These are phyloP conservation scores for Boletus calvinii DNA, from an alignment of 1,284 basidiomycete species.

Conservation along the genomic window DNA sequence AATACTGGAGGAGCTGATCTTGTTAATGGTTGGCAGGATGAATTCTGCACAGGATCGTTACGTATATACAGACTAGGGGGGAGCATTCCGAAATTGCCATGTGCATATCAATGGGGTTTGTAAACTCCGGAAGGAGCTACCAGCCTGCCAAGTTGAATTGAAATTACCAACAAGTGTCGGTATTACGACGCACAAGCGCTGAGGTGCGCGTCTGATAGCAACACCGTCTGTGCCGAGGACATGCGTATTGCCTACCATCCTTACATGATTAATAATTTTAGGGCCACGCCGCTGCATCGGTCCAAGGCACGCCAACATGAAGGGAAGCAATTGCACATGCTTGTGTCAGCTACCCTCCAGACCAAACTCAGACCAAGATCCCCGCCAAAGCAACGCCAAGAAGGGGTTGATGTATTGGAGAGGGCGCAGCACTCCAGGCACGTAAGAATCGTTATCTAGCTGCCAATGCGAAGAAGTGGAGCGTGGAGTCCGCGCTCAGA, in stretches of 20 bases:
- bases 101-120: background rate
- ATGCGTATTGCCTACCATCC: background rate
- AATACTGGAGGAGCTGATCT: conserved; percentile 72
- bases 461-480: background rate
- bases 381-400: background rate
- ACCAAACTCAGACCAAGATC: conserved; percentile 2
- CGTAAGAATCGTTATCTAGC: background rate
- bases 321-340: background rate
- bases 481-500: background rate
- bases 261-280: background rate
- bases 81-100: background rate
- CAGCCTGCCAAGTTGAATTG: background rate
- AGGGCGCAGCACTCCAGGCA: conserved; percentile 8
- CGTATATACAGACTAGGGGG: background rate
- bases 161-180: background rate
- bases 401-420: no score
- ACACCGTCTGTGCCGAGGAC: background rate
- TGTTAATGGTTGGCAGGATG: background rate
- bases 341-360: conserved; percentile 6
- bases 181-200: no score
- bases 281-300: background rate
- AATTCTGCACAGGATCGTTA: conserved; percentile 6
- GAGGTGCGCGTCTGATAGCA: no score
- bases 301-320: background rate
- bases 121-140: conserved; percentile 2